Percentiles rank a stretch among this genome's conserved stretches.
phyloP scores from a whole-genome alignment of 2,329 filamentous ascomycete species.

The Trichoderma sp. region DNA sequence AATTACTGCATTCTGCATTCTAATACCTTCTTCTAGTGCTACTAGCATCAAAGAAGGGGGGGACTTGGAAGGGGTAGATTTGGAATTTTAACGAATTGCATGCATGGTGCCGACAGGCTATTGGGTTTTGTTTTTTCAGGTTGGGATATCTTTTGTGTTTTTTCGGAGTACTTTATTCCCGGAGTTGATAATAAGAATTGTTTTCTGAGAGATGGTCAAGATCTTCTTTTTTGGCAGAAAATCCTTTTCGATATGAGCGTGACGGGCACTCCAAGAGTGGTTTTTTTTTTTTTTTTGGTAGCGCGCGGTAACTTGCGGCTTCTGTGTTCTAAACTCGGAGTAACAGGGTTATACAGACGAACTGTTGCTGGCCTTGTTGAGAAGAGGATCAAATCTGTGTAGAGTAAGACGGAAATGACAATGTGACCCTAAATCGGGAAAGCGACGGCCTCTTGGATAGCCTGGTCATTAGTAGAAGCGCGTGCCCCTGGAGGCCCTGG shows the following conservation, averaged over 20 bases:
- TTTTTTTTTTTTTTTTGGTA: not conserved
- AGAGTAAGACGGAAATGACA: not conserved
- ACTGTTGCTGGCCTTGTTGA: not conserved
- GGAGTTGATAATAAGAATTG: not conserved
- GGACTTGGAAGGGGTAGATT: not conserved
- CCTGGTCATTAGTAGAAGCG: not conserved
- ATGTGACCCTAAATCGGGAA: not conserved
- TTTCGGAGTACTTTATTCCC: not conserved
- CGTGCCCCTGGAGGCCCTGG: not conserved
- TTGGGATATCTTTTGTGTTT: not conserved
- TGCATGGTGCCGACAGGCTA: constrained; percentile 12
- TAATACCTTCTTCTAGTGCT: not conserved
- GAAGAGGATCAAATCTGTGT: not conserved
- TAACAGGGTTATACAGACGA: not conserved
- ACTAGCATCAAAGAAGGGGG: not conserved
- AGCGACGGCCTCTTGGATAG: not conserved
- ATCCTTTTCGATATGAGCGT: not conserved
- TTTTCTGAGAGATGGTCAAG: not conserved
- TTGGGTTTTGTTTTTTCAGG: not conserved
- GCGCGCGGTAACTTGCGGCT: not conserved
- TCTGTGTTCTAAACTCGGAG: not conserved
- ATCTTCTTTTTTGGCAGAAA: not conserved
- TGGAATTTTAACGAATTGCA: constrained; percentile 8
- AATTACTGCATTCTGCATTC: not conserved
- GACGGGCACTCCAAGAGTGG: not conserved